These are phyloP conservation scores for Nemania sp. DNA, from an alignment of 2,329 filamentous ascomycete genomes.

Conservation along the genomic window DNA sequence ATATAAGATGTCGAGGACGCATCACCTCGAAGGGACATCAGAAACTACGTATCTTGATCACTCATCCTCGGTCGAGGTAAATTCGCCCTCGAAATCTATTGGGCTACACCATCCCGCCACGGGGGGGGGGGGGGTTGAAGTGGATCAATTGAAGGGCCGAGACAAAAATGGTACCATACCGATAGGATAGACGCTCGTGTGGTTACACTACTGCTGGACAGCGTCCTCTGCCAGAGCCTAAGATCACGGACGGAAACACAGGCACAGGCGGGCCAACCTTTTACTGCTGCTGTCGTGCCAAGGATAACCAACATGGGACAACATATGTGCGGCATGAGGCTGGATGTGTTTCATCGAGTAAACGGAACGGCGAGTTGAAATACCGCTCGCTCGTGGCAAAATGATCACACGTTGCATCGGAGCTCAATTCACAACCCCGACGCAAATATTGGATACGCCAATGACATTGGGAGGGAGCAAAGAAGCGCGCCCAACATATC, in stretches of 20 bases:
- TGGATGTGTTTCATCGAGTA: neutral
- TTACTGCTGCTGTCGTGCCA: neutral
- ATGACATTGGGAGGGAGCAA: too few species aligned
- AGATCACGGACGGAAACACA: constrained; percentile 3
- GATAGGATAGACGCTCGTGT: constrained; percentile 19
- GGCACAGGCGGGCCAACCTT: neutral
- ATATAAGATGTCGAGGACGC: too few species aligned
- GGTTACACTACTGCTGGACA: constrained; percentile 1
- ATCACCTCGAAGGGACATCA: too few species aligned
- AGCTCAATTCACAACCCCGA: too few species aligned
- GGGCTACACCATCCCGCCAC: neutral
- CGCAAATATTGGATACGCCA: too few species aligned
- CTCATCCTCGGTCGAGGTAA: too few species aligned
- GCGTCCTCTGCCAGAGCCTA: neutral
- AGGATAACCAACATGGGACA: neutral
- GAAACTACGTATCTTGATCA: too few species aligned
- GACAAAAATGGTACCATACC: constrained; percentile 15
- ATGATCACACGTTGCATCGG: too few species aligned
- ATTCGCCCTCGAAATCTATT: neutral
- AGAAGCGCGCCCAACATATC: too few species aligned
- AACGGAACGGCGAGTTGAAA: too few species aligned
- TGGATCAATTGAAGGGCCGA: neutral
- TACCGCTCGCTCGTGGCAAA: too few species aligned
- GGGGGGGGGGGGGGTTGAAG: neutral
- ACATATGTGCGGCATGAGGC: neutral